Evolutionary conservation across 768 basidiomycete species (phyloP), one percentile per base, ranked within the genome.

Genomic region (Russula ochroleuca): DNA sequence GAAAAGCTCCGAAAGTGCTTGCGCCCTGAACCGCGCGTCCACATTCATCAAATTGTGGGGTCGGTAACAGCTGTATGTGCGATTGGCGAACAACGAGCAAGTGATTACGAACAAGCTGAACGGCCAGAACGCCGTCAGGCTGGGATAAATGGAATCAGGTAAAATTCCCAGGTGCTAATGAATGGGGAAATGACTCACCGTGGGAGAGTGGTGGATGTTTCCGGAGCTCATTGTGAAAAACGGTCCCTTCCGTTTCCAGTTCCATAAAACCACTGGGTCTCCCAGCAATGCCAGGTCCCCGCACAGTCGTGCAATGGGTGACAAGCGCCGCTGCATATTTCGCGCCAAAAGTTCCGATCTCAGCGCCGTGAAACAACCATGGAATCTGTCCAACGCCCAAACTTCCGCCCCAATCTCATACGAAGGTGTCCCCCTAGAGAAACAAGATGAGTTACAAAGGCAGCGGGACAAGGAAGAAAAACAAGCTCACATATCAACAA

Each of bases 381-480:
- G 73, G 63, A 75, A 76, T 33, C 63, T 72, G 57, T 76, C 75
- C 21, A 75, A 67, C 1, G 70, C 68, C 50, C 72, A 69, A 9
- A 69, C 68, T 47, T 67, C 67, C 33, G 66, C 57, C n/a, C 31
- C 63, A 28, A 66, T 57, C 47, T 68, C 56, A 21, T 17, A 63
- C 31, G 51, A 31, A 10, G 54, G 35, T 11, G 51, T 33, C 37
- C 65, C 52, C 55, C 15, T 25, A 54, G 13, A 54, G 2, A 19
- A 49, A 43, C 14, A 40, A 19, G 25, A n/a, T 54, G 13, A 25
- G 41, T 50, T 50, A 63, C 35, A 25, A 28, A 43, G 41, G 38
- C 23, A 28, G 41, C 25, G 19, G 35, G 17, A 38, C 19, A 33
- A 35, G 21, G 3, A 43, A 25, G 17, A 51, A 23, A 59, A 11